Conservation (phyloP, 306 rosid species). For the Casuarina equisetifolia region DNA sequence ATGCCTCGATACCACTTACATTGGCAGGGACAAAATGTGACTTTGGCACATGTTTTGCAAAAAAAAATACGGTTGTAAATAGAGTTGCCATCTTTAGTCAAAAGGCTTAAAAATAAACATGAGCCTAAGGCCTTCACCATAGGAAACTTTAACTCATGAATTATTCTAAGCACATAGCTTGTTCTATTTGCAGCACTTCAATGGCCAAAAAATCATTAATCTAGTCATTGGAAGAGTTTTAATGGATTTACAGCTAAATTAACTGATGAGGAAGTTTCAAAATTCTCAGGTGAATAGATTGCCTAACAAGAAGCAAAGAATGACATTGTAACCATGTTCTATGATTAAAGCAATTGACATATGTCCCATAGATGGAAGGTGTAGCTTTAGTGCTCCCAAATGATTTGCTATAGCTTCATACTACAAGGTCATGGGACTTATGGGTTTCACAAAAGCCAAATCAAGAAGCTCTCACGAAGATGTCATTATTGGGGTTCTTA, state of each 20-base stretch:
- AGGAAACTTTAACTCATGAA: neutral
- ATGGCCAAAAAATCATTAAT: constrained; percentile 33
- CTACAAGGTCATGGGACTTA: constrained; percentile 46
- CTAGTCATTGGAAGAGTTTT: constrained; percentile 37
- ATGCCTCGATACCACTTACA: no score
- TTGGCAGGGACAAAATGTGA: no score
- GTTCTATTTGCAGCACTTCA: constrained; percentile 20
- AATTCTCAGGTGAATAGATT: constrained; percentile 19
- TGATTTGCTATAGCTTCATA: constrained; percentile 35
- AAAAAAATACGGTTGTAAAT: no score
- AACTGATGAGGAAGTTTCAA: constrained; percentile 36
- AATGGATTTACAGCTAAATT: constrained; percentile 41
- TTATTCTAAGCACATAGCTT: neutral
- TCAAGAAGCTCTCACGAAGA: constrained; percentile 13
- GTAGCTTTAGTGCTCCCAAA: constrained; percentile 40
- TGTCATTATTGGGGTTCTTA: constrained; percentile 34
- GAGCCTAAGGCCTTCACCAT: no score
- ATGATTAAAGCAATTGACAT: neutral
- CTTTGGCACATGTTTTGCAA: no score
- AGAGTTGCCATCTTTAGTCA: no score
- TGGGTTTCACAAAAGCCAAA: constrained; percentile 18
- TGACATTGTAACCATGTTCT: neutral
- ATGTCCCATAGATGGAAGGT: constrained; percentile 29
- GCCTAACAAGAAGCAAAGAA: neutral
- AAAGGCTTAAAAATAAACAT: no score